Conservation (phyloP, 192 early-diverging fungal species). For the Pilobolus umbonatus region DNA sequence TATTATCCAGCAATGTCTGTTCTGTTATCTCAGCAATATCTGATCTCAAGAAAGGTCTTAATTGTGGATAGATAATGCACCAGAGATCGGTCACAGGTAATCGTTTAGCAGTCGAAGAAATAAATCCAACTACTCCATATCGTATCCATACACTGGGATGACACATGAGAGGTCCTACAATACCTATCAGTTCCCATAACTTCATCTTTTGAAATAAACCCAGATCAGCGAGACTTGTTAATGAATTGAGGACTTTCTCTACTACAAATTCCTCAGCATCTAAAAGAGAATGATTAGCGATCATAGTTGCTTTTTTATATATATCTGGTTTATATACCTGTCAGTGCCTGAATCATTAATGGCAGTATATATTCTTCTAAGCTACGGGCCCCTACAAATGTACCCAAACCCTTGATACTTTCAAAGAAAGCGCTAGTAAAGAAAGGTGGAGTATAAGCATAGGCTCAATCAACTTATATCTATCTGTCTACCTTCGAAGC, state of each 20-base stretch:
- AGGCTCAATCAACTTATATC: background rate
- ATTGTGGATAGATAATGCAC: slow-evolving; percentile 70
- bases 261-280: slow-evolving; percentile 93
- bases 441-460: background rate
- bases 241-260: slow-evolving; percentile 78
- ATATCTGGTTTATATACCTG: slow-evolving; percentile 37
- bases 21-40: slow-evolving; percentile 66
- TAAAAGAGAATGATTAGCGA: slow-evolving; percentile 14
- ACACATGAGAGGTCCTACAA: slow-evolving; percentile 66
- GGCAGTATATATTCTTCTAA: slow-evolving; percentile 93
- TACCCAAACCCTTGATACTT: slow-evolving; percentile 84
- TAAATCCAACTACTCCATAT: slow-evolving; percentile 67
- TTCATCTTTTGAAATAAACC: slow-evolving; percentile 73
- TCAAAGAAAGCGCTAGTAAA: slow-evolving; percentile 86
- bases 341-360: slow-evolving; percentile 81
- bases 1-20: slow-evolving; percentile 53
- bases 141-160: slow-evolving; percentile 83
- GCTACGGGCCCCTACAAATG: slow-evolving; percentile 79
- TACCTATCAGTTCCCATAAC: slow-evolving; percentile 67
- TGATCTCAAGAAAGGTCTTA: slow-evolving; percentile 61
- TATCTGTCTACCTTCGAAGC: slow-evolving; percentile 63
- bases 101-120: slow-evolving; percentile 54
- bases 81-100: slow-evolving; percentile 68
- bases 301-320: background rate
- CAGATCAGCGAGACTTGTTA: slow-evolving; percentile 73